Evolutionary conservation across 2,329 filamentous ascomycete species (phyloP).

Genomic region (Xylaria multiplex): DNA sequence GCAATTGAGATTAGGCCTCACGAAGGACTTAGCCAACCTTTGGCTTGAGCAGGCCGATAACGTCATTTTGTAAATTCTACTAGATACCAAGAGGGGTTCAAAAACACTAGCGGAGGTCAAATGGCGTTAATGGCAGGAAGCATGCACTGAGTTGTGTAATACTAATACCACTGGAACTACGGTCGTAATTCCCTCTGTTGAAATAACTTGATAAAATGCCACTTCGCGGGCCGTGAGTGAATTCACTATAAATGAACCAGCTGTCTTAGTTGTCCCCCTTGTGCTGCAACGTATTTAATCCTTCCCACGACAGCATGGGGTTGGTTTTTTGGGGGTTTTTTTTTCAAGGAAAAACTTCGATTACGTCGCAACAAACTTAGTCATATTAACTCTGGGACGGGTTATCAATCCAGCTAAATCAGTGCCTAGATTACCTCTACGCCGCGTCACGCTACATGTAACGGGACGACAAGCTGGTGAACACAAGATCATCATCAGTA

Average conservation of each 20-base stretch:
- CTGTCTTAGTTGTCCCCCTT: background rate
- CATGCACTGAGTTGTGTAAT: constrained; percentile 28
- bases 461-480: background rate
- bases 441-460: background rate
- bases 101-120: constrained; percentile 16
- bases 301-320: background rate
- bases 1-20: constrained; percentile 76
- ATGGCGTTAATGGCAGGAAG: constrained; percentile 29
- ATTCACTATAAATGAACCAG: background rate
- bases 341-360: background rate
- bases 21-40: constrained; percentile 75
- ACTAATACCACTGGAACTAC: constrained; percentile 7
- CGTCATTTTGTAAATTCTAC: constrained; percentile 53
- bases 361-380: background rate
- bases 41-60: constrained; percentile 75
- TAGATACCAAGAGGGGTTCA: constrained; percentile 16
- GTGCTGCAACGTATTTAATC: background rate
- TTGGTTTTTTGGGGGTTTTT: background rate
- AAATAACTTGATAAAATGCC: constrained; percentile 8
- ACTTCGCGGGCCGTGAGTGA: background rate
- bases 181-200: background rate
- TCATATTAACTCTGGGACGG: background rate
- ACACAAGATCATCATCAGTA: background rate
- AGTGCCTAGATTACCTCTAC: background rate
- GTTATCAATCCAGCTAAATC: background rate